Percentiles rank a stretch among this genome's conserved stretches.
Evolutionary conservation across 2,329 filamentous ascomycete genomes (phyloP).

Genomic region (Microdochium trichocladiopsis): DNA sequence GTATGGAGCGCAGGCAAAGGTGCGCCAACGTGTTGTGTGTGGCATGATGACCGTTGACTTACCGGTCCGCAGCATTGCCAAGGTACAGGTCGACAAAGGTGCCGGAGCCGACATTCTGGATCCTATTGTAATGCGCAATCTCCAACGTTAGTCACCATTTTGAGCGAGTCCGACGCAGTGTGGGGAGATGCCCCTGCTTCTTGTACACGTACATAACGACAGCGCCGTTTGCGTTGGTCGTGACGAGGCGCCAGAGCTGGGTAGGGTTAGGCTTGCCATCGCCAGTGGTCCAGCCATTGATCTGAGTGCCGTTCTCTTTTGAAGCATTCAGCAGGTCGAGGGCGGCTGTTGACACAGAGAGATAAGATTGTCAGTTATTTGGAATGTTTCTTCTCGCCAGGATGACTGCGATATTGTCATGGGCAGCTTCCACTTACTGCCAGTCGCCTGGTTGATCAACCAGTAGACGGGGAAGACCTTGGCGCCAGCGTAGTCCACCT

Average conservation of each 20-base stretch:
- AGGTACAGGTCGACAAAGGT: conserved; percentile 5
- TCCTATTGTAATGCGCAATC: background rate
- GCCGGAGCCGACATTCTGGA: conserved; percentile 5
- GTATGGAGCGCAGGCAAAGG: too few species aligned
- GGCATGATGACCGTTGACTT: background rate
- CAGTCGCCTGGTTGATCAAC: conserved; percentile 3
- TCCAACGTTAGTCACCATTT: background rate
- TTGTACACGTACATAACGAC: conserved; percentile 2
- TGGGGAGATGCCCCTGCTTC: too few species aligned
- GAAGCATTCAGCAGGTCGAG: conserved; percentile 3
- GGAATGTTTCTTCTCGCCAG: too few species aligned
- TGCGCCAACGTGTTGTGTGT: too few species aligned
- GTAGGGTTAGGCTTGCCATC: conserved; percentile 1
- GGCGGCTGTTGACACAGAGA: conserved; percentile 1
- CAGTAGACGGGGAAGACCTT: conserved; percentile 3
- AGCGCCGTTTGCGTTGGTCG: conserved; percentile 1
- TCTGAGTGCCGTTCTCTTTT: conserved; percentile 2
- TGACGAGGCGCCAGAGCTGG: conserved; percentile 5
- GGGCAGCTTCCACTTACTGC: too few species aligned
- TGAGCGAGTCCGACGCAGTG: too few species aligned
- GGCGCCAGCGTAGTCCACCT: background rate
- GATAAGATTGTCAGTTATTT: background rate
- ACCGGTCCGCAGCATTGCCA: conserved; percentile 2
- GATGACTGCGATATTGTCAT: too few species aligned
- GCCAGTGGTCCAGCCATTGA: conserved; percentile 2